Evolutionary conservation across 1,284 basidiomycete genomes (phyloP), one percentile per base, ranked within the genome.

Genomic region (Baeospora myosura): DNA sequence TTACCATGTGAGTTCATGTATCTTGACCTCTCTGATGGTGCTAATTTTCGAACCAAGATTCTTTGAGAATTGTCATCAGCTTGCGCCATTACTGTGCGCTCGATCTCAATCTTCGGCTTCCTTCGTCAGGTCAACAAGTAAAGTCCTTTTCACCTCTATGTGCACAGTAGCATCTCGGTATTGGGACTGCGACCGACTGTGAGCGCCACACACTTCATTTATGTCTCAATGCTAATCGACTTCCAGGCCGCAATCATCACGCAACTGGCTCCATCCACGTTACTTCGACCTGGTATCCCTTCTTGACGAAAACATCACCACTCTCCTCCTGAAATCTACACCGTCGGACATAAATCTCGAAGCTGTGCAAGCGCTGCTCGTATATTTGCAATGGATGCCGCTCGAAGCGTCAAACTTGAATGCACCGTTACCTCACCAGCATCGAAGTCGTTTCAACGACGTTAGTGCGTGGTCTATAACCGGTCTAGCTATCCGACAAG

Each of bases 341-440:
- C 17, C 39, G n/a, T 17, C 43, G 25, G 38, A 40, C 14, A 44
- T 44, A 39, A 24, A 22, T 23, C 18, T 44, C 11, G 43, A 44
- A 35, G 28, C 43, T 5, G 31, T 44, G 3, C 43, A 44, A 23
- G 38, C 39, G n/a, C 25, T 44, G n/a, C 40, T 44, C 20, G 30
- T 44, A 4, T 43, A 43, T 22, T 34, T 28, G 5, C 41, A 43
- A 22, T 43, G 41, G 41, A 43, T 43, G 41, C 43, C 43, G 8
- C 37, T 44, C 8, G 43, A 44, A 21, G 30, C 32, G 4, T 20
- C 40, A 24, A 37, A 23, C 8, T 14, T 14, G n/a, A 28, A 28
- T 8, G 26, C 8, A 8, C 8, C 8, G 4, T 18, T 28, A 12
- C 22, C 34, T 21, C 11, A 7, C 17, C 38, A n/a, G 11, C 37